A percentile compares a stretch with the other conserved stretches of the same genome.
phyloP scores from a whole-genome alignment of 176 grass and related monocot genomes.

The Elymus sibiricus region DNA sequence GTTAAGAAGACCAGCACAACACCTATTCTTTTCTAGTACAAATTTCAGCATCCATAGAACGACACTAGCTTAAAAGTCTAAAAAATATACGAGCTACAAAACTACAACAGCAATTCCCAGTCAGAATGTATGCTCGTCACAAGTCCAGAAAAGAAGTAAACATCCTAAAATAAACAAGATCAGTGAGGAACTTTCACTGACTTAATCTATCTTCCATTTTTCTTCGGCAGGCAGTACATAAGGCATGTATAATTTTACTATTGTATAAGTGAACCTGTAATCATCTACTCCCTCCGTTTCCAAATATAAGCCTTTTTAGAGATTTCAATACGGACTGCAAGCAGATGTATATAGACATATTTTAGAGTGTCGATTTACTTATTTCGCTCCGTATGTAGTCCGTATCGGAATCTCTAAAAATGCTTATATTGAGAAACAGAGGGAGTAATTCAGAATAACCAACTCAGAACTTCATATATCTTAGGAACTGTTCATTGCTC shows the following conservation, averaged over 20 bases:
- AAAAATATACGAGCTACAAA: constrained; percentile 1
- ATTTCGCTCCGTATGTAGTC: too few species aligned
- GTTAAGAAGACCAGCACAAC: neutral
- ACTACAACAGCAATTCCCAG: neutral
- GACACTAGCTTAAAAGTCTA: neutral
- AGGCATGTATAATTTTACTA: neutral
- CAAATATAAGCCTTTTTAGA: too few species aligned
- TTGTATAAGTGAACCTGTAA: too few species aligned
- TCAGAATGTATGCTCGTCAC: neutral
- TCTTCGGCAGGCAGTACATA: neutral
- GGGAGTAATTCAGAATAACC: neutral
- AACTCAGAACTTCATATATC: neutral
- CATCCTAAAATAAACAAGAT: neutral
- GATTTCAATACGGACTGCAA: too few species aligned
- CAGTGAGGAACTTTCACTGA: neutral
- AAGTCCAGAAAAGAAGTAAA: neutral
- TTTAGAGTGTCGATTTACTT: too few species aligned
- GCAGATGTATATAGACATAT: too few species aligned
- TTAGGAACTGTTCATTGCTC: neutral
- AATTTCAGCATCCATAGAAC: neutral
- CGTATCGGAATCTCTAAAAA: too few species aligned
- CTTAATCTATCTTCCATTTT: constrained; percentile 7
- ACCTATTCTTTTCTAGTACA: neutral
- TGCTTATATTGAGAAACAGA: too few species aligned
- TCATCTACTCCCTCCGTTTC: too few species aligned